Percentiles rank a stretch among this genome's conserved stretches.
These are phyloP conservation scores for Reutealis trisperma DNA, from an alignment of 345 rosid genomes.

Conservation along the genomic window DNA sequence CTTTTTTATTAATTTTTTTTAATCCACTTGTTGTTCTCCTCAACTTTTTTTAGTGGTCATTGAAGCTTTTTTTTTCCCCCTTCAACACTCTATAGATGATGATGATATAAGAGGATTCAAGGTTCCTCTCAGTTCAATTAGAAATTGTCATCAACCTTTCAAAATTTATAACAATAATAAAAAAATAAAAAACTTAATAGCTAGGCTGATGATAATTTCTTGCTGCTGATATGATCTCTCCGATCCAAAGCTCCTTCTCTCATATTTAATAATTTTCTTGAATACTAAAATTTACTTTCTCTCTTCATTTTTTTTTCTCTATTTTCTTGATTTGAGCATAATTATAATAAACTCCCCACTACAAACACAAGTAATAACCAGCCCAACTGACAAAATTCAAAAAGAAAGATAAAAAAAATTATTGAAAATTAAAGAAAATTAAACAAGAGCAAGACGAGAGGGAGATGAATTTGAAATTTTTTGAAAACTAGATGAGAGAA, in stretches of 20 bases:
- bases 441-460: conserved; percentile 10
- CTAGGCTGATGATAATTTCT: conserved; percentile 30
- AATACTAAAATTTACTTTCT: conserved; percentile 11
- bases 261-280: conserved; percentile 33
- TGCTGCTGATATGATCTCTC: conserved; percentile 84
- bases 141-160: conserved; percentile 44
- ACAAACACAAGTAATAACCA: conserved; percentile 14
- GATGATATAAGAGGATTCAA: conserved; percentile 74
- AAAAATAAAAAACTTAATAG: conserved; percentile 29
- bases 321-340: background rate
- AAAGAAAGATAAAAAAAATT: conserved; percentile 22
- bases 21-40: too few species aligned
- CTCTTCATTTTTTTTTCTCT: background rate
- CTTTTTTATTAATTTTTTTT: too few species aligned
- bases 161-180: background rate
- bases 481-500: conserved; percentile 59
- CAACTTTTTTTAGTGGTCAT: too few species aligned
- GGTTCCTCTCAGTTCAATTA: conserved; percentile 79
- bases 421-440: conserved; percentile 32
- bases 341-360: conserved; percentile 22
- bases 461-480: conserved; percentile 30
- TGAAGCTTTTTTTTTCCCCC: too few species aligned
- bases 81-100: conserved; percentile 32
- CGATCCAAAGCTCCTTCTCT: conserved; percentile 72
- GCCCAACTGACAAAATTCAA: conserved; percentile 19